Percentiles rank a stretch among this genome's conserved stretches.
Evolutionary conservation across 2,329 filamentous ascomycete genomes (phyloP).

Genomic region (Pseudopyricularia javanii): DNA sequence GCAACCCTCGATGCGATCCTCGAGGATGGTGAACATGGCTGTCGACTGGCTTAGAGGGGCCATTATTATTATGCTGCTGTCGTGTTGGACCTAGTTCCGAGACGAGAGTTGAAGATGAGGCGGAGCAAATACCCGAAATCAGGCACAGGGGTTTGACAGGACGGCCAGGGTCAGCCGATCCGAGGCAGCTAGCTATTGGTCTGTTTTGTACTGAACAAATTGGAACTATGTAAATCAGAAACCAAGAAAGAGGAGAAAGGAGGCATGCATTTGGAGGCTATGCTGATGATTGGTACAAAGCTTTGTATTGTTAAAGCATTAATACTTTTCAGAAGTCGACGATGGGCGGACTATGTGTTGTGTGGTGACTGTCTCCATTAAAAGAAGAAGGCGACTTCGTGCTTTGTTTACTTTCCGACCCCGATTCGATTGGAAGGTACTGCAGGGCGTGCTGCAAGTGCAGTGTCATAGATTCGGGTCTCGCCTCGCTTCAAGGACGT

Average conservation of each 20-base stretch:
- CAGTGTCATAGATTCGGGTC: too few species aligned
- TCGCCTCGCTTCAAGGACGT: too few species aligned
- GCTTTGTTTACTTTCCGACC: too few species aligned
- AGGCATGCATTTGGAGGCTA: too few species aligned
- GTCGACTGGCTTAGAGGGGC: background rate
- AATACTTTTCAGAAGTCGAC: too few species aligned
- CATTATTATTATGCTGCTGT: background rate
- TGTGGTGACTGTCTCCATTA: too few species aligned
- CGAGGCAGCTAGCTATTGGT: background rate
- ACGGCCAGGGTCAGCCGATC: background rate
- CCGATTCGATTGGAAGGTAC: too few species aligned
- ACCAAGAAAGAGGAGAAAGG: background rate
- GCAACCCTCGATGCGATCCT: background rate
- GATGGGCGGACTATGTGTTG: too few species aligned
- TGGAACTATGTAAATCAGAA: background rate
- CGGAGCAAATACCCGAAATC: conserved; percentile 1
- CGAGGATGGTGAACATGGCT: background rate
- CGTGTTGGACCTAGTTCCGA: background rate
- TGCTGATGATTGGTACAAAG: too few species aligned
- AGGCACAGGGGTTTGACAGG: background rate
- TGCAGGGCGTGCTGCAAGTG: too few species aligned
- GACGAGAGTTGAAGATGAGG: background rate
- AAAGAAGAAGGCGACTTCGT: too few species aligned
- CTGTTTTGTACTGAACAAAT: background rate
- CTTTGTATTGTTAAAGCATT: too few species aligned